A percentile compares a stretch with the other conserved stretches of the same genome.
Conservation (phyloP, 805 yeast species). For the Candida takata region DNA sequence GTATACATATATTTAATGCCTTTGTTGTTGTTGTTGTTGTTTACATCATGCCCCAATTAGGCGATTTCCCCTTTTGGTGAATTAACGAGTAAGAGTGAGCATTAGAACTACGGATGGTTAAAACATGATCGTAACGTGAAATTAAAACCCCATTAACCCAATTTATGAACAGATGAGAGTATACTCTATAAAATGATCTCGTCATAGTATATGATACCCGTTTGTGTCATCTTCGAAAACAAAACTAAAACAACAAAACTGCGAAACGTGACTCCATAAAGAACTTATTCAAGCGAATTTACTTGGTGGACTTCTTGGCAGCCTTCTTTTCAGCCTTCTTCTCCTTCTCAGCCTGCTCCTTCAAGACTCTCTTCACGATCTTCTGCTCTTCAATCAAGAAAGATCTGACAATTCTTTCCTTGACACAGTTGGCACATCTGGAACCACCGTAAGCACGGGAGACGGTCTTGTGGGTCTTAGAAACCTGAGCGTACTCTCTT, state of each 20-base stretch:
- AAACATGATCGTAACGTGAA: slow-evolving; percentile 16
- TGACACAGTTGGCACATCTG: slow-evolving; percentile 95
- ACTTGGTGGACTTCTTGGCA: slow-evolving; percentile 19
- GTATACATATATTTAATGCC: too few species aligned
- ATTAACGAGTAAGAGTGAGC: too few species aligned
- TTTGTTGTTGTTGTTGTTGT: too few species aligned
- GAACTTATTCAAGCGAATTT: slow-evolving; percentile 3
- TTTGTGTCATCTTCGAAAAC: not conserved
- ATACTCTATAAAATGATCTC: not conserved
- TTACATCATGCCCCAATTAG: too few species aligned
- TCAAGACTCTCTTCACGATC: slow-evolving; percentile 97
- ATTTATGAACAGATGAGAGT: slow-evolving; percentile 2
- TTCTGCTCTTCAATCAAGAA: slow-evolving; percentile 99
- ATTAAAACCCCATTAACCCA: slow-evolving; percentile 13
- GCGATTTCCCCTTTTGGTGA: too few species aligned
- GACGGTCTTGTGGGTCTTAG: slow-evolving; percentile 95
- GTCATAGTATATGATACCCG: not conserved
- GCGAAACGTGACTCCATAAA: not conserved
- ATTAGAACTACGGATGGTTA: too few species aligned
- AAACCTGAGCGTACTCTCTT: slow-evolving; percentile 89
- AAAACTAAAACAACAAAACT: slow-evolving; percentile 1
- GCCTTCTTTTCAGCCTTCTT: slow-evolving; percentile 46
- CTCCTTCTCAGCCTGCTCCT: slow-evolving; percentile 89
- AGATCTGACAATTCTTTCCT: slow-evolving; percentile 98
- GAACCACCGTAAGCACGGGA: slow-evolving; percentile 99